Evolutionary conservation across 495 filamentous ascomycete genomes (phyloP), one percentile per base, ranked within the genome.

Genomic region (Neurospora sp.): DNA sequence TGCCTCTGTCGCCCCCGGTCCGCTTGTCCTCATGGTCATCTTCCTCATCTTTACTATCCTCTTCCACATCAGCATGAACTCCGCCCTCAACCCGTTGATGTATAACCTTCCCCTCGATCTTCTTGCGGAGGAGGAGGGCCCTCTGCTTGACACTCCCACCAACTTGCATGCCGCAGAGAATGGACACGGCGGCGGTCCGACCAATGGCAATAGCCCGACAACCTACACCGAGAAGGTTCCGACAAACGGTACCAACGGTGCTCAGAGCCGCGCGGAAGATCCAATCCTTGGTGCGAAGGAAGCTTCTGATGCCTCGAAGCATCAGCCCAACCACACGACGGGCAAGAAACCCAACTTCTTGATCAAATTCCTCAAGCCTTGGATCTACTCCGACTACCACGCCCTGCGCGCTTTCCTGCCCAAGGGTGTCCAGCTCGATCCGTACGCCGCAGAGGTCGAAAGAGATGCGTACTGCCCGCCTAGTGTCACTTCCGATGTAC

Each of bases 31-130:
- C 73, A 94, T 96, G 90, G 85, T 96, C 73, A 82, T 92, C 73
- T 90, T 94, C 83, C 85, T 97, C 27, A 76, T 96, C 79, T 92
- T 94, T 82, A 91, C 90, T 10, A 79, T 92, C 38, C 86, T 98
- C 61, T 97, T 92, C 86, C 93, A 98, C 79, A 72, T 94, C 65
- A 89, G 90, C 7, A 87, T 99, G 72, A 93, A 94, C 84, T 79
- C 80, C 48, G 92, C 96, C 39, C 85, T 98, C 70, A 83, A 90
- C 41, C 95, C 94, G 1, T 88, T 96, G 17, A 87, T 96, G 70
- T 88, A 91, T 75, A 96, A 92, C 79, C 88, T 97, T 4, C 94
- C 94, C 37, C 81, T 86, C 73, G 85, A 83, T 59, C 84, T 90
- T 8, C 81, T 86, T 17, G 82, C 80, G 14, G 87, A 89, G 74